Percentiles rank a stretch among this genome's conserved stretches.
Conservation (phyloP, 2,329 filamentous ascomycete genomes). For the Aspergillus sp. region DNA sequence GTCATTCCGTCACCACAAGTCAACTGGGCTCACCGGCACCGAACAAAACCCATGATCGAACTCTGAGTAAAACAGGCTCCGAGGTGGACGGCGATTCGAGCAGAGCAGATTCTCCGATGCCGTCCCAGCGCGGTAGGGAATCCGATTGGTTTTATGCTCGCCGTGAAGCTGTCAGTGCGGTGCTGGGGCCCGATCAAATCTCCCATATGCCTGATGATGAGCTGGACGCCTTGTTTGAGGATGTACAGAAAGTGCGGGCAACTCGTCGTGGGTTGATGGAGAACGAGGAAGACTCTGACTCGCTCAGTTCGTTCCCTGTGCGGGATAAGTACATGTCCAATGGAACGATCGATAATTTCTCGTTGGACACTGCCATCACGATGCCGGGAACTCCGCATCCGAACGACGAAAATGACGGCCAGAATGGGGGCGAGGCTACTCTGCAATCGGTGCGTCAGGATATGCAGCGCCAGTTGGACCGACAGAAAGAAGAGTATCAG, state of each 20-base stretch:
- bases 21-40: constrained; percentile 67
- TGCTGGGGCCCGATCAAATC: constrained; percentile 87
- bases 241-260: constrained; percentile 84
- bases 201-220: constrained; percentile 89
- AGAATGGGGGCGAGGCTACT: constrained; percentile 53
- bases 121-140: constrained; percentile 68
- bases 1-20: constrained; percentile 72
- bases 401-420: constrained; percentile 66
- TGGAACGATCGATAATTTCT: constrained; percentile 93
- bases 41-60: constrained; percentile 71
- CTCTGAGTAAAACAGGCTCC: constrained; percentile 74
- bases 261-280: constrained; percentile 71
- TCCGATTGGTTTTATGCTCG: constrained; percentile 94
- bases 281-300: constrained; percentile 78
- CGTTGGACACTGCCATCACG: constrained; percentile 87
- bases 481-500: constrained; percentile 79
- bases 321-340: constrained; percentile 95
- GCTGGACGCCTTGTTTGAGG: constrained; percentile 88
- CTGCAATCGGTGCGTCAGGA: constrained; percentile 75
- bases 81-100: constrained; percentile 73
- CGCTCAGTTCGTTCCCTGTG: constrained; percentile 79
- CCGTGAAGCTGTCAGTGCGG: constrained; percentile 86
- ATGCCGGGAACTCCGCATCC: constrained; percentile 85
- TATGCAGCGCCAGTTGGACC: constrained; percentile 79
- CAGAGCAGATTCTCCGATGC: constrained; percentile 76